These are phyloP conservation scores for Sugiyamaella americana DNA, from an alignment of 805 yeast species.

Conservation along the genomic window DNA sequence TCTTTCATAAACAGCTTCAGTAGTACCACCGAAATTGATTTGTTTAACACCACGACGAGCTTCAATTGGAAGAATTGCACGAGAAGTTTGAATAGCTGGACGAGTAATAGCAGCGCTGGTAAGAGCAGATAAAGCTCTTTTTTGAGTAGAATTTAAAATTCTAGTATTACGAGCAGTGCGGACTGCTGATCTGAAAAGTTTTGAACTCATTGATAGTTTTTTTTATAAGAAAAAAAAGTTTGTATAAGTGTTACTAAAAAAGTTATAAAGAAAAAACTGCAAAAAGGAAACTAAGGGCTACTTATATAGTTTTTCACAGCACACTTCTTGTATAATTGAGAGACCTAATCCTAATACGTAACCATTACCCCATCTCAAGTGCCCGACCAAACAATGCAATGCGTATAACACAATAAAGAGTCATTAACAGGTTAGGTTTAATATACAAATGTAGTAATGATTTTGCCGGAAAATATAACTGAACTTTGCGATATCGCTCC, in stretches of 20 bases:
- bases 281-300: too few relatives aligned
- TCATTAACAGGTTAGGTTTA: too few relatives aligned
- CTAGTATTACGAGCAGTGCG: constrained; percentile 45
- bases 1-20: constrained; percentile 96
- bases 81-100: constrained; percentile 40
- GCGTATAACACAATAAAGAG: too few relatives aligned
- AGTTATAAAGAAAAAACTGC: too few relatives aligned
- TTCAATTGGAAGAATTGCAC: constrained; percentile 40
- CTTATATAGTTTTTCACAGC: too few relatives aligned
- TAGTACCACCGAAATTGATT: constrained; percentile 94
- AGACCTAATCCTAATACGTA: too few relatives aligned
- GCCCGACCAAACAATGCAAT: too few relatives aligned
- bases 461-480: too few relatives aligned
- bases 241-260: too few relatives aligned
- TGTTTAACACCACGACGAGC: constrained; percentile 87
- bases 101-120: constrained; percentile 41
- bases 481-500: neutral
- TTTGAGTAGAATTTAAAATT: constrained; percentile 37
- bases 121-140: constrained; percentile 57
- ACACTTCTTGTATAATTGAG: too few relatives aligned
- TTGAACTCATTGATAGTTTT: neutral
- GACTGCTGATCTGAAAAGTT: constrained; percentile 40
- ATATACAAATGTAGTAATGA: too few relatives aligned
- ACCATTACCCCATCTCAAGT: too few relatives aligned
- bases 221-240: constrained; percentile 7